Base-by-base conservation (phyloP, 108 stramenopile genomes). In the Pseudonitzschia multiseries region DNA sequence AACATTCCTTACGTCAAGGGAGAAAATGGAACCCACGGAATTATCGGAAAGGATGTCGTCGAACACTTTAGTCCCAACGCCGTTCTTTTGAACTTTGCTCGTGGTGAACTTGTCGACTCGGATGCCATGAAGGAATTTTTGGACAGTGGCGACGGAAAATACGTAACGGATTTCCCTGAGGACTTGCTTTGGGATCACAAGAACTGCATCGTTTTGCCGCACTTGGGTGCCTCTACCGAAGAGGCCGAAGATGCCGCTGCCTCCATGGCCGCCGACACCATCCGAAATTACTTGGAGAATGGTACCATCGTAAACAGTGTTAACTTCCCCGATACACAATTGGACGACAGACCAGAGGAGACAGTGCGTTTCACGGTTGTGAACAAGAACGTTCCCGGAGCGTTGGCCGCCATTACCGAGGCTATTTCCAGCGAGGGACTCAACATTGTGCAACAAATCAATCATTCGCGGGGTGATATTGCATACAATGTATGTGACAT, bases 191-290 rank as follows among this genome's bases (percentile, higher is more conserved):
- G 88, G 87, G 84, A 89, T 54, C 94, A 96, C 82, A 78, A 87
- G 42, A 94, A 94, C 74, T 76, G 95, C 29, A 79, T 98, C 62
- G 80, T 93, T 71, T 82, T 96, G 21, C 98, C 98, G 21, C 98
- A 98, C 73, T 86, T 98, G 64, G 98, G 98, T 41, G 98, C 98
- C 41, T 96, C 94, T 22, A 98, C 98, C 17, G 92, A 84, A 69
- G 98, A 98, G 84, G 98, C 98, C 31, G 95, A 98, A 83, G 94
- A 95, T 79, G 87, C 91, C 67, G 97, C 95, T 48, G 90, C 97
- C 22, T 74, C 89, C 77, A 96, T 95, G 93, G 95, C 95, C 29
- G 94, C 94, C 6, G 84, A 92, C 67, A 94, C 95, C 36, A 93
- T 97, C 72, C 85, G 83, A 53, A 81, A 84, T 64, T 96, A 83